These are phyloP conservation scores for Salix caprea DNA, from an alignment of 345 rosid genomes.

Conservation along the genomic window DNA sequence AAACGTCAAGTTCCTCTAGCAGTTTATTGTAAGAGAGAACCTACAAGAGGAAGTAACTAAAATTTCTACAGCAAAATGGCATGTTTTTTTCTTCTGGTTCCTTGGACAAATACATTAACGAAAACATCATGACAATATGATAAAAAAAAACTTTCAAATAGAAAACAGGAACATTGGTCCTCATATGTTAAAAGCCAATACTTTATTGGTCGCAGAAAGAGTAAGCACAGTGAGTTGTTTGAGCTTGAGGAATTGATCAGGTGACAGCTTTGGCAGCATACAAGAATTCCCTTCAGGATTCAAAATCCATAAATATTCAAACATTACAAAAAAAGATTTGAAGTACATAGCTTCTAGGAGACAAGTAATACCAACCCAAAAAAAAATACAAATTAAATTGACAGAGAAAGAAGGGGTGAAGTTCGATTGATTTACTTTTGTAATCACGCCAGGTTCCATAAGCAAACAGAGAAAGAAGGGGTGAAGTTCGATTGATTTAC, in stretches of 20 bases:
- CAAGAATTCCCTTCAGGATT: neutral
- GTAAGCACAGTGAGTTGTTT: slow-evolving; percentile 23
- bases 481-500: neutral
- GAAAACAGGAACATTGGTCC: neutral
- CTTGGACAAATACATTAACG: no score
- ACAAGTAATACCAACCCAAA: neutral
- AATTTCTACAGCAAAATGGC: no score
- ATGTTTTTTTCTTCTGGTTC: no score
- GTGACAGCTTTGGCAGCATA: slow-evolving; percentile 7
- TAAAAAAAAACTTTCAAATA: no score
- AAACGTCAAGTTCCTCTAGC: no score
- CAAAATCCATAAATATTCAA: neutral
- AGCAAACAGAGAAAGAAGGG: neutral
- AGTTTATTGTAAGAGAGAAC: no score
- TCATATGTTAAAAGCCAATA: neutral
- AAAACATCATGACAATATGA: no score
- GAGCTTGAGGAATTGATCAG: slow-evolving; percentile 16
- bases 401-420: neutral
- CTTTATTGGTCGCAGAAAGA: slow-evolving; percentile 16
- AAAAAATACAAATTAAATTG: neutral
- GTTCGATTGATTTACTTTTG: neutral
- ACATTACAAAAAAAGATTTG: neutral
- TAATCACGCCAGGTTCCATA: slow-evolving; percentile 17
- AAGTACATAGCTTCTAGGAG: no score
- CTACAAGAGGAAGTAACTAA: no score